These are phyloP conservation scores for Papiliotrema laurentii DNA, from an alignment of 1,284 basidiomycete species.

Conservation along the genomic window DNA sequence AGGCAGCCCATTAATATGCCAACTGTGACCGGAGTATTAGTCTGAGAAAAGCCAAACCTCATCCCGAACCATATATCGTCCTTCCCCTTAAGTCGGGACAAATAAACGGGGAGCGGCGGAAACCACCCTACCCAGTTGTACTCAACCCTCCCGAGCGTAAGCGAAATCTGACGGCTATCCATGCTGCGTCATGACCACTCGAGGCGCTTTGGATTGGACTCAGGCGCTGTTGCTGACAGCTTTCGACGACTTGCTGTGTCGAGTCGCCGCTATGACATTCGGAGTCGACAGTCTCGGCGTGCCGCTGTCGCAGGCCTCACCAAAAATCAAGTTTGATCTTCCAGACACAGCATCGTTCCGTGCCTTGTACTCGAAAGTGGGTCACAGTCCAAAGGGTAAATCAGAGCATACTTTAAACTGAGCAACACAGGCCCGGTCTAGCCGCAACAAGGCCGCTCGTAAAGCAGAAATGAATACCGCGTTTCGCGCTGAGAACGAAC, in stretches of 20 bases:
- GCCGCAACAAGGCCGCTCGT: neutral
- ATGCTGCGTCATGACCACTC: neutral
- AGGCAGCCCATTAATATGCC: neutral
- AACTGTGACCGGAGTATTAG: neutral
- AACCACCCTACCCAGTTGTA: neutral
- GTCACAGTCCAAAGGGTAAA: neutral
- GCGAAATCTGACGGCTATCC: neutral
- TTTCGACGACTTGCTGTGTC: neutral
- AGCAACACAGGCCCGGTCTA: neutral
- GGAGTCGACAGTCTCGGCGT: neutral
- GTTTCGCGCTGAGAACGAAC: neutral
- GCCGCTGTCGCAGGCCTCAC: neutral
- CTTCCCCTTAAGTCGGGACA: neutral
- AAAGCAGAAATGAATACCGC: neutral
- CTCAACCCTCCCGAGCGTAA: neutral
- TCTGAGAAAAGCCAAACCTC: neutral
- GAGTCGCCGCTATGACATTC: neutral
- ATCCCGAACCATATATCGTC: neutral
- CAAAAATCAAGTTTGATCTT: neutral
- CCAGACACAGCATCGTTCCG: neutral
- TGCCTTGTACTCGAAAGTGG: neutral
- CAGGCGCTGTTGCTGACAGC: neutral
- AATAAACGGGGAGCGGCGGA: too few relatives aligned
- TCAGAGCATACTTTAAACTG: neutral
- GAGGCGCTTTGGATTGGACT: neutral